These are phyloP conservation scores for Lathyrus tuberosus DNA, from an alignment of 306 rosid species.

Conservation along the genomic window DNA sequence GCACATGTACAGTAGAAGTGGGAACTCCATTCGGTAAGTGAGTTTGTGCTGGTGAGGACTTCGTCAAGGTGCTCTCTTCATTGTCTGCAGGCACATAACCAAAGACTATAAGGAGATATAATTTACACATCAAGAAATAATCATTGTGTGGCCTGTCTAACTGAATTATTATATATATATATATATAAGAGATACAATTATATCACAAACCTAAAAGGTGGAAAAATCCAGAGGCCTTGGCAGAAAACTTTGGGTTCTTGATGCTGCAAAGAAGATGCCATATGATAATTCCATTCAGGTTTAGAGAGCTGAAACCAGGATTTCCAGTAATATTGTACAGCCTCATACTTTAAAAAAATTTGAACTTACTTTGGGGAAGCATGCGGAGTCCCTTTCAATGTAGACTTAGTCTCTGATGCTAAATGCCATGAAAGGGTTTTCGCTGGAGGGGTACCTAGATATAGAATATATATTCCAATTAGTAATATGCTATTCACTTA, in stretches of 20 bases:
- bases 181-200: constrained; percentile 18
- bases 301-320: constrained; percentile 30
- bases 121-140: constrained; percentile 31
- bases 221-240: constrained; percentile 67
- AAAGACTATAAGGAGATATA: constrained; percentile 32
- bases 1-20: constrained; percentile 56
- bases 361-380: constrained; percentile 62
- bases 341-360: constrained; percentile 5
- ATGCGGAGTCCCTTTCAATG: constrained; percentile 65
- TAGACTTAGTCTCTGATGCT: constrained; percentile 93
- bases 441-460: constrained; percentile 65
- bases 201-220: constrained; percentile 75
- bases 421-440: constrained; percentile 97
- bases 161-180: constrained; percentile 29
- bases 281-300: constrained; percentile 16
- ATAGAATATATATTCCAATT: constrained; percentile 16
- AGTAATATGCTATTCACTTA: constrained; percentile 17
- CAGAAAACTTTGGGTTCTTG: constrained; percentile 57
- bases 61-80: constrained; percentile 53
- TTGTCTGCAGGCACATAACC: constrained; percentile 58
- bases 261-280: constrained; percentile 47
- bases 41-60: constrained; percentile 53
- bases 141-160: constrained; percentile 19
- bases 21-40: constrained; percentile 56
- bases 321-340: constrained; percentile 4